phyloP scores from a whole-genome alignment of 208 protist species.

The Acanthamoeba healyi region DNA sequence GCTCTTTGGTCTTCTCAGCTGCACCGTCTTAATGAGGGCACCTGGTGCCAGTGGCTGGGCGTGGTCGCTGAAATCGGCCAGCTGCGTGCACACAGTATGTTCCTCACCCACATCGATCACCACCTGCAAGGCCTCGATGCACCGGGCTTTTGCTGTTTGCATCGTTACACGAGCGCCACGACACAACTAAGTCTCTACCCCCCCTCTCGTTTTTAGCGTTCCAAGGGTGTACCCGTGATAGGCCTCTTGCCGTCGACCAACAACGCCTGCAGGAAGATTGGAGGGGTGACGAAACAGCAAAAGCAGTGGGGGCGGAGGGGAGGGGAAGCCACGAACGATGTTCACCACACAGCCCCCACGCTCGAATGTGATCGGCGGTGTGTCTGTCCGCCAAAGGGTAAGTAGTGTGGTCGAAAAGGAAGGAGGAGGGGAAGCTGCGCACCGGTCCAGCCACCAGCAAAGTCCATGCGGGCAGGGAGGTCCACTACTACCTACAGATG shows the following conservation, averaged over 20 bases:
- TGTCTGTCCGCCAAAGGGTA: conserved; percentile 67
- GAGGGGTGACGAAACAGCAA: not conserved
- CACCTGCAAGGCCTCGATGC: not conserved
- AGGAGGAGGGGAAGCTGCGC: conserved; percentile 4
- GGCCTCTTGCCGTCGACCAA: conserved; percentile 60
- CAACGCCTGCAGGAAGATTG: conserved; percentile 35
- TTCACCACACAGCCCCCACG: conserved; percentile 77
- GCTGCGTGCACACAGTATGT: not conserved
- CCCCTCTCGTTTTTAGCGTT: not conserved
- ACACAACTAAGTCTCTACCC: no score
- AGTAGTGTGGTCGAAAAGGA: not conserved
- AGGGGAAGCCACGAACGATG: not conserved
- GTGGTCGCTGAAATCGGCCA: conserved; percentile 60
- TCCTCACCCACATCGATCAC: not conserved
- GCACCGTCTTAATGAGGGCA: conserved; percentile 68
- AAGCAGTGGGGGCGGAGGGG: not conserved
- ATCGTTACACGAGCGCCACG: no score
- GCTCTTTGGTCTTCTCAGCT: not conserved
- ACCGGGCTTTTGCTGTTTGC: not conserved
- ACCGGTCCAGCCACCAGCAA: conserved; percentile 69
- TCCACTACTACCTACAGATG: conserved; percentile 22
- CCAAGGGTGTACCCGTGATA: conserved; percentile 19
- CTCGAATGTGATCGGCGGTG: conserved; percentile 81
- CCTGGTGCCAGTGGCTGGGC: conserved; percentile 34
- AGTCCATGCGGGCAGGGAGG: conserved; percentile 47